Evolutionary conservation across 495 filamentous ascomycete genomes (phyloP), one percentile per base, ranked within the genome.

Genomic region (Neurospora sp.): DNA sequence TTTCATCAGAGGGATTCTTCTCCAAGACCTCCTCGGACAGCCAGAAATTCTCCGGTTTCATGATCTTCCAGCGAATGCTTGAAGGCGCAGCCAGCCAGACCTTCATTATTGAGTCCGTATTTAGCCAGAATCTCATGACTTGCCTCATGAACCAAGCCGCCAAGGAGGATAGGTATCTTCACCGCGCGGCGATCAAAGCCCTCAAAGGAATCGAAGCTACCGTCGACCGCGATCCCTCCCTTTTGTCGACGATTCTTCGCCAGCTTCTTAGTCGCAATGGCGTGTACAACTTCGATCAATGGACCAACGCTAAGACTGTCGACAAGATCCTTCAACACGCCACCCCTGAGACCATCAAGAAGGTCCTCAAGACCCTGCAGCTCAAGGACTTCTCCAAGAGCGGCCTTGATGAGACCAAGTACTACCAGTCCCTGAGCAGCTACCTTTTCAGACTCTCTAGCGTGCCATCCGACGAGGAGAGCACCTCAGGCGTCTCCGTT

Each of bases 41-140:
- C 78, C 90, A 94, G 65, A 98, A 98, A 80, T 92, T 92, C 77
- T 93, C 91, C 82, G 96, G 96, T 4, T 94, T 99, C 79, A 87
- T 93, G 70, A 88, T 99, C 27, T 92, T 98, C 74, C 86, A 89
- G 72, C 91, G 91, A 72, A 83, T 93, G 38, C 79, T 97, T 22
- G 84, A 87, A 53, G 77, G 80, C 2, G 78, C 87, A 47, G 76
- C 85, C 39, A 80, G 72, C 7, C 72, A 72, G 39, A 47, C 75
- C 7, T 73, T 71, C 35, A 59, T 85, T 14, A 69, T 83, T 0
- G 73, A 77, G 20, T 80, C 76, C 3, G 81, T 97, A 4, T 96
- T 98, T 81, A 93, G 90, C 73, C 89, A 90, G 71, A 96, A 96
- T 75, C 82, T 97, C 8, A 89, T 96, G 82, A 87, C 90, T 42